phyloP scores from a whole-genome alignment of 2,329 filamentous ascomycete species.

The Talaromyces sp. region DNA sequence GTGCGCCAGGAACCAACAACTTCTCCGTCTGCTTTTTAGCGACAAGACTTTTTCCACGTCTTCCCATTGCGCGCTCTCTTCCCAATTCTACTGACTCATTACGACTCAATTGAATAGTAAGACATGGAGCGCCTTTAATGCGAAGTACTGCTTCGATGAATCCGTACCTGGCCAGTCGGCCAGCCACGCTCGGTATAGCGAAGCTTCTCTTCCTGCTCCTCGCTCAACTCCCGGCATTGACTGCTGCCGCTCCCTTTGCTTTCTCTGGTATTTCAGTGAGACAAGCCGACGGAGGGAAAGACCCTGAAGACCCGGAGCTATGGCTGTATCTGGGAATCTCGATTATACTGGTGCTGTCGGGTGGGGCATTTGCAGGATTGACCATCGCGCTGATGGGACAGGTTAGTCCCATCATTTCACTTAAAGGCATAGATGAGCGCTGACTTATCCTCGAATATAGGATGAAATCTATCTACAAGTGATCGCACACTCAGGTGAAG shows the following conservation, averaged over 20 bases:
- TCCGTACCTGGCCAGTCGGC: conserved; percentile 37
- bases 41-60: not conserved
- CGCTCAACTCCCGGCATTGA: conserved; percentile 37
- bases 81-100: not conserved
- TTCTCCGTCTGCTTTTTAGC: no score
- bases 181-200: conserved; percentile 39
- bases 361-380: conserved; percentile 90
- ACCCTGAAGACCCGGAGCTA: conserved; percentile 61
- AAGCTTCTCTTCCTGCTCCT: conserved; percentile 41
- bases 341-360: conserved; percentile 74
- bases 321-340: conserved; percentile 82
- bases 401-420: conserved; percentile 26
- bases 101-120: not conserved
- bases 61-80: not conserved
- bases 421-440: not conserved
- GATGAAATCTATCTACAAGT: conserved; percentile 98
- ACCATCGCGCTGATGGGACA: conserved; percentile 68
- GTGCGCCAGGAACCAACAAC: not conserved
- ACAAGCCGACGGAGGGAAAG: conserved; percentile 45
- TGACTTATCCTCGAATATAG: conserved; percentile 41
- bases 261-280: conserved; percentile 22
- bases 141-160: conserved; percentile 20
- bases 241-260: conserved; percentile 35
- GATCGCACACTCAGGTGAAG: conserved; percentile 78
- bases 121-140: conserved; percentile 5